Base-by-base conservation (phyloP, 306 rosid genomes). In the Benincasa hispida region DNA sequence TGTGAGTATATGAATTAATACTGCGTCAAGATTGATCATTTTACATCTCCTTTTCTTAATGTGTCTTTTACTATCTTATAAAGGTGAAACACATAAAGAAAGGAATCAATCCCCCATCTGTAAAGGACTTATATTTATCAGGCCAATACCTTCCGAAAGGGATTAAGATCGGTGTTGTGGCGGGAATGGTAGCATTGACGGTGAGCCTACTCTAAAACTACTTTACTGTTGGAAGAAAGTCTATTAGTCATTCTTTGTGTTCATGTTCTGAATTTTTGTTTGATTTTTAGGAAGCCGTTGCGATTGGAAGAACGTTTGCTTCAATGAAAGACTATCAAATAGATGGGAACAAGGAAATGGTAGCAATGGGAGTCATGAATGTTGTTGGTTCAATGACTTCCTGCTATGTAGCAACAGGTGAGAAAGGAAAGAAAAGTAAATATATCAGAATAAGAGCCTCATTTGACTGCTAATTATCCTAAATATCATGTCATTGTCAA, bases 261-360 rank as follows among this genome's bases (percentile, higher is more conserved):
- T 14, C 21, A 15, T 5, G n/a, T 53, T 50, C 47, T 55, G 30
- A 55, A 75, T 85, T 37, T 8, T 72, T 15, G 7, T 72, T 72
- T 25, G 51, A 21, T 42, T 35, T 55, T 76, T 84, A 94, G 98
- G 98, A 94, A 87, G 99, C 99, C 28, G 34, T 84, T 74, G 97
- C 97, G 47, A 94, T 94, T 79, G 99, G 99, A 84, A 91, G 98
- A 90, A 94, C 98, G 75, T 91, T 91, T 76, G 98, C 98, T 77
- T 48, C 95, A 59, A 87, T 91, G 96, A 94, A 94, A 83, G 98
- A 91, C 84, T 94, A 94, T 81, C 94, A 90, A 85, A 59, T 94
- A 5, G 97, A 94, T 68, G 98, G 98, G 75, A 94, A 94, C 95
- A 94, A 85, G 83, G 97, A 94, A 92, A 94, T 94, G 99, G 87